Percentiles rank a stretch among this genome's conserved stretches.
Conservation (phyloP, 768 basidiomycete genomes). For the Mycena haematopus region DNA sequence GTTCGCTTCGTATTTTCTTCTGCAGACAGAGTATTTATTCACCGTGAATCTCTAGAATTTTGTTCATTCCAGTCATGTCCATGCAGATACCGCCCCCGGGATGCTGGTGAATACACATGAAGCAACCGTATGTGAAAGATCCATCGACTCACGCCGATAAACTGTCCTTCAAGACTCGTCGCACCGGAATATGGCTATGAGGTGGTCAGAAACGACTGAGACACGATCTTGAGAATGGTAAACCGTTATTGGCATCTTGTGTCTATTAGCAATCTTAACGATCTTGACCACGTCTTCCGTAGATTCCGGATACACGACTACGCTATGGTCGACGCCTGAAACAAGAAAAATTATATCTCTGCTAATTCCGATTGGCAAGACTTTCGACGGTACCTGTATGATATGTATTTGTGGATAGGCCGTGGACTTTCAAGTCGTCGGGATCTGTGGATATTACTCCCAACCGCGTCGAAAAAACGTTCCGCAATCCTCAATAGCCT, state of each 20-base stretch:
- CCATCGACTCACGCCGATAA: conserved; percentile 57
- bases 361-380: not conserved
- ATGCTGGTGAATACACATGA: conserved; percentile 38
- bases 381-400: conserved; percentile 9
- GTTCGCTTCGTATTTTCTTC: not conserved
- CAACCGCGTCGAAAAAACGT: not conserved
- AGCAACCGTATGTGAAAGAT: not conserved
- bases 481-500: conserved; percentile 12
- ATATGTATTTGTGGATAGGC: conserved; percentile 19
- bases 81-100: conserved; percentile 74
- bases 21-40: not conserved
- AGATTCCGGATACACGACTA: conserved; percentile 67
- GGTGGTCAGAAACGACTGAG: not conserved
- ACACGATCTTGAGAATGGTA: not conserved
- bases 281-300: conserved; percentile 87
- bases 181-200: conserved; percentile 73
- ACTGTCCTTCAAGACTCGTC: conserved; percentile 84
- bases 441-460: conserved; percentile 17
- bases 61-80: conserved; percentile 81
- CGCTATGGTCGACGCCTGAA: conserved; percentile 55
- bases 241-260: conserved; percentile 74
- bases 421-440: conserved; percentile 17
- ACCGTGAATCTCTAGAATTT: conserved; percentile 79
- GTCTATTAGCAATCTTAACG: conserved; percentile 76
- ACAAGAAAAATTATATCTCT: not conserved